These are phyloP conservation scores for Pseudocercospora eumusae DNA, from an alignment of 2,329 filamentous ascomycete species.

Conservation along the genomic window DNA sequence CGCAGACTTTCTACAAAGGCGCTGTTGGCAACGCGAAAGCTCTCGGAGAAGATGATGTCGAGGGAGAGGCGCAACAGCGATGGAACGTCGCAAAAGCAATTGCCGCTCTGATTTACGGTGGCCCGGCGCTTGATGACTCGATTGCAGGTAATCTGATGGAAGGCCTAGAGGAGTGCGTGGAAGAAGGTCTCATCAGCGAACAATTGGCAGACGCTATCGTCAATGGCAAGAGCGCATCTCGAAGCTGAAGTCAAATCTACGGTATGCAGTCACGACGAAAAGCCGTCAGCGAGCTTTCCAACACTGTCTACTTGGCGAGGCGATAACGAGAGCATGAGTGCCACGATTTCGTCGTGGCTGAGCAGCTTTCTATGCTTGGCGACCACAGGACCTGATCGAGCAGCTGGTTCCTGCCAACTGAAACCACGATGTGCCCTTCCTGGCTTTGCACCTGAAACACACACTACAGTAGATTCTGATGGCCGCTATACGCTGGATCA, in stretches of 20 bases:
- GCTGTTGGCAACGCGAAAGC: slow-evolving; percentile 41
- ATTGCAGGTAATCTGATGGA: slow-evolving; percentile 45
- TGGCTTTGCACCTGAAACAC: not conserved
- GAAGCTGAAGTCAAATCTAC: slow-evolving; percentile 6
- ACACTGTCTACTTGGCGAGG: not conserved
- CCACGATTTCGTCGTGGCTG: slow-evolving; percentile 7
- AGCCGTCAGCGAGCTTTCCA: not conserved
- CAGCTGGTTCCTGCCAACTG: not conserved
- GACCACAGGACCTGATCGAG: not conserved
- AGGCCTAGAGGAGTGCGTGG: slow-evolving; percentile 54
- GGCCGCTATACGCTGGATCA: not conserved
- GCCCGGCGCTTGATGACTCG: slow-evolving; percentile 40
- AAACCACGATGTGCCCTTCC: not conserved
- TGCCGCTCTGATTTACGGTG: slow-evolving; percentile 44
- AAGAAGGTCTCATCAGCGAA: slow-evolving; percentile 51
- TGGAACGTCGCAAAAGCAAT: slow-evolving; percentile 43
- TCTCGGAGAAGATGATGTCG: slow-evolving; percentile 33
- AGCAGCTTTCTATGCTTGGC: slow-evolving; percentile 6
- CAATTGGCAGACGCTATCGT: slow-evolving; percentile 30
- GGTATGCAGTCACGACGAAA: not conserved
- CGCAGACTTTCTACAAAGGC: slow-evolving; percentile 60
- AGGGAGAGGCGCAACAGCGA: slow-evolving; percentile 46
- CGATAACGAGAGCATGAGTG: not conserved
- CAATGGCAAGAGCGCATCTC: slow-evolving; percentile 9
- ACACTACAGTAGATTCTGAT: not conserved